A percentile compares a stretch with the other conserved stretches of the same genome.
Conservation (phyloP, 2,329 filamentous ascomycete species). For the Lizonia empirigonia region DNA sequence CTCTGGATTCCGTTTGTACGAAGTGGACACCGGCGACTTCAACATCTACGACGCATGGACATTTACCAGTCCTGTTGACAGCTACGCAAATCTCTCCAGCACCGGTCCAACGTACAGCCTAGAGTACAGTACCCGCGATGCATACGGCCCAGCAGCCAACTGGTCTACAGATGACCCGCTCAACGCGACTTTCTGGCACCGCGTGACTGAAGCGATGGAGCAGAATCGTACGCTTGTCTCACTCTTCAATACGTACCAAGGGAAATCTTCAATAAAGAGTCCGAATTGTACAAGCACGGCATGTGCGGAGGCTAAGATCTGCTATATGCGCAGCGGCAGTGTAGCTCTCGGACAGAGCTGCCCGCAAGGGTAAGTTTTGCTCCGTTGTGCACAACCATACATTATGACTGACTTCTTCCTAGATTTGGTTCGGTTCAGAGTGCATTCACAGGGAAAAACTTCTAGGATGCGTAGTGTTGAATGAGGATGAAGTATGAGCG, state of each 20-base stretch:
- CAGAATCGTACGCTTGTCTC: slow-evolving; percentile 1
- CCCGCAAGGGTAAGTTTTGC: neutral
- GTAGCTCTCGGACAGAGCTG: slow-evolving; percentile 5
- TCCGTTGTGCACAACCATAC: neutral
- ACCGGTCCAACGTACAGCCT: slow-evolving; percentile 3
- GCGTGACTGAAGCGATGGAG: slow-evolving; percentile 6
- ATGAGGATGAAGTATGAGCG: too few relatives aligned
- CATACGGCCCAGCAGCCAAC: slow-evolving; percentile 1
- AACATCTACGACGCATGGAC: slow-evolving; percentile 11
- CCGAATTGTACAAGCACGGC: slow-evolving; percentile 5
- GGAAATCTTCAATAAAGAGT: neutral
- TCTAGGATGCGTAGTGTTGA: too few relatives aligned
- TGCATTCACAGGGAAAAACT: slow-evolving; percentile 3
- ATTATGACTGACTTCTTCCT: neutral
- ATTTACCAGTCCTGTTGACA: neutral
- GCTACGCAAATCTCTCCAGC: neutral
- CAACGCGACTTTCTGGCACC: slow-evolving; percentile 7
- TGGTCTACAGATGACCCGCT: neutral
- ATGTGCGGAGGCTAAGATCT: slow-evolving; percentile 4
- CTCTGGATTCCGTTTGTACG: slow-evolving; percentile 7
- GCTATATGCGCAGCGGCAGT: slow-evolving; percentile 7
- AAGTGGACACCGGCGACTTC: slow-evolving; percentile 8
- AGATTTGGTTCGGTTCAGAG: slow-evolving; percentile 6
- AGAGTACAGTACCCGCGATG: slow-evolving; percentile 5
- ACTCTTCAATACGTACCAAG: slow-evolving; percentile 4